A percentile compares a stretch with the other conserved stretches of the same genome.
Evolutionary conservation across 805 yeast genomes (phyloP).

Genomic region (Starmera pachycereana): DNA sequence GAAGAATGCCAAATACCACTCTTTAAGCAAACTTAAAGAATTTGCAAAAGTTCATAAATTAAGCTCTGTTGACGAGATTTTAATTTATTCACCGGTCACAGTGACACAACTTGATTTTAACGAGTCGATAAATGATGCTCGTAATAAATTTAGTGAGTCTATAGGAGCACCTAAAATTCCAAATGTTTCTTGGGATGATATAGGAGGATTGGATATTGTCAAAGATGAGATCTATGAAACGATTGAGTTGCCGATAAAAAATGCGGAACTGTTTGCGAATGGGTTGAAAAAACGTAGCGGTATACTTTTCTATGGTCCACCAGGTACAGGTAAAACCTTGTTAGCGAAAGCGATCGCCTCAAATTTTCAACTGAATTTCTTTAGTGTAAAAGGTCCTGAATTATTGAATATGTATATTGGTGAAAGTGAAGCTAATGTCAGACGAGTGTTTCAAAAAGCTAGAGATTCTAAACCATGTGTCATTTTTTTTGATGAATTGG

Average conservation of each 20-base stretch:
- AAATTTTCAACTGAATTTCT: slow-evolving; percentile 85
- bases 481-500: slow-evolving; percentile 93
- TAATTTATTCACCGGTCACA: slow-evolving; percentile 39
- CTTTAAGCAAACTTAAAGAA: slow-evolving; percentile 37
- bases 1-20: slow-evolving; percentile 47
- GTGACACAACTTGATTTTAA: slow-evolving; percentile 54
- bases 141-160: slow-evolving; percentile 83
- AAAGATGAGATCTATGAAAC: slow-evolving; percentile 92
- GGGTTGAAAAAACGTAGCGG: slow-evolving; percentile 95
- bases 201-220: slow-evolving; percentile 87
- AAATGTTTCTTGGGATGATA: slow-evolving; percentile 92
- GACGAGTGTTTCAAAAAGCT: slow-evolving; percentile 88
- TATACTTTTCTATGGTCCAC: slow-evolving; percentile 92
- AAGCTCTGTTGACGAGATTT: slow-evolving; percentile 6
- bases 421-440: slow-evolving; percentile 95
- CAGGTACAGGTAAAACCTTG: slow-evolving; percentile 95
- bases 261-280: slow-evolving; percentile 78
- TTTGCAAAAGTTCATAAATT: slow-evolving; percentile 10
- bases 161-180: slow-evolving; percentile 97
- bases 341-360: slow-evolving; percentile 97
- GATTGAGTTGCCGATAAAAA: slow-evolving; percentile 89
- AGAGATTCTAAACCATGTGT: slow-evolving; percentile 97
- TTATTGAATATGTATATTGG: slow-evolving; percentile 96
- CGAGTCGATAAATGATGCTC: slow-evolving; percentile 64
- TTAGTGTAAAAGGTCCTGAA: slow-evolving; percentile 97